These are phyloP conservation scores for Auxenochlorella pyrenoidosa DNA, from an alignment of 139 green algal genomes.

Conservation along the genomic window DNA sequence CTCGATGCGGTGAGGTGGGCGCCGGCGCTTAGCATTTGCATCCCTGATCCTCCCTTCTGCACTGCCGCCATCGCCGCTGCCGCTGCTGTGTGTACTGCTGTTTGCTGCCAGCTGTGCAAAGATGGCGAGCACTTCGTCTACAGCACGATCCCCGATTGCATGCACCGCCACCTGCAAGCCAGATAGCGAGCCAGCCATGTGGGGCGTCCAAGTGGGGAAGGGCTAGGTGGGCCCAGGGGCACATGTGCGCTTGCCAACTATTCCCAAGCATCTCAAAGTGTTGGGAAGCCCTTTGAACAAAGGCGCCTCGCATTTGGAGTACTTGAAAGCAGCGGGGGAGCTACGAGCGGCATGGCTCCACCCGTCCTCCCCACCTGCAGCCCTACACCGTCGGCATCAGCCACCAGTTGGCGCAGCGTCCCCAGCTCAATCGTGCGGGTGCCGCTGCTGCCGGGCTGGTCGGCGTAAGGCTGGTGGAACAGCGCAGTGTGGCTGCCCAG, in stretches of 20 bases:
- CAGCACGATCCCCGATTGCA: constrained; percentile 79
- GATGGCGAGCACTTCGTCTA: constrained; percentile 70
- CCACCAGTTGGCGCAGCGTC: constrained; percentile 28
- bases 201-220: no score
- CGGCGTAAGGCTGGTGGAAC: constrained; percentile 66
- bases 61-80: neutral
- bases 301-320: no score
- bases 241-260: no score
- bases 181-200: no score
- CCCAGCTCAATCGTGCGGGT: constrained; percentile 23
- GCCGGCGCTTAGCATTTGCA: no score
- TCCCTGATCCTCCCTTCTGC: neutral
- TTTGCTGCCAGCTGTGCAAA: constrained; percentile 34
- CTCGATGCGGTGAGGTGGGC: constrained; percentile 51
- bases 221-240: no score
- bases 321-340: no score
- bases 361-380: constrained; percentile 12
- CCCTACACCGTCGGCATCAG: neutral
- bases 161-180: constrained; percentile 70
- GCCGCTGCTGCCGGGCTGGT: constrained; percentile 34
- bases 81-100: neutral
- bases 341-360: no score
- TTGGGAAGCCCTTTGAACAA: no score
- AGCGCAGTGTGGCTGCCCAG: constrained; percentile 75
- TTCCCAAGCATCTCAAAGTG: no score